A percentile compares a stretch with the other conserved stretches of the same genome.
phyloP scores from a whole-genome alignment of 2,329 filamentous ascomycete genomes.

The Alternaria solani region DNA sequence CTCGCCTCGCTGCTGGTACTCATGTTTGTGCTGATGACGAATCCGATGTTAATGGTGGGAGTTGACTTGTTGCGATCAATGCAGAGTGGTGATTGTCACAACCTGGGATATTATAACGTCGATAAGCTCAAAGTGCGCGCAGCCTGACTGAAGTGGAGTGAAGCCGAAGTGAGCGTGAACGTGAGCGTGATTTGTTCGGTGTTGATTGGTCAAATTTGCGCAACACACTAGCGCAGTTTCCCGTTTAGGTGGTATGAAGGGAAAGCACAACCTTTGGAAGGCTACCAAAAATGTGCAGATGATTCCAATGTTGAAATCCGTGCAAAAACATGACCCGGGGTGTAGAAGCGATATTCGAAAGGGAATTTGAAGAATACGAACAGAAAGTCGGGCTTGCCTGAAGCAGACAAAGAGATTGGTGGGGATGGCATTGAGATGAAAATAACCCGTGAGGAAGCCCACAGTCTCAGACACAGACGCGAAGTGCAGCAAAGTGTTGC shows the following conservation, averaged over 20 bases:
- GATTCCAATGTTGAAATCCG: background rate
- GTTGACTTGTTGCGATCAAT: background rate
- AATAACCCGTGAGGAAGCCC: background rate
- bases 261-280: background rate
- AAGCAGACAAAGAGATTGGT: background rate
- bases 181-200: constrained; percentile 1
- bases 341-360: background rate
- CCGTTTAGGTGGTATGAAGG: background rate
- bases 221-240: constrained; percentile 5
- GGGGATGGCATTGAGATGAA: background rate
- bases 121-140: background rate
- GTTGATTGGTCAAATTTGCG: constrained; percentile 4
- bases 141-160: background rate
- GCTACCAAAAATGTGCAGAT: background rate
- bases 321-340: background rate
- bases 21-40: constrained; percentile 1
- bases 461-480: background rate
- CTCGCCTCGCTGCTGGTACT: background rate
- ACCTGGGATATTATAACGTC: background rate
- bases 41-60: background rate
- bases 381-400: background rate
- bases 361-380: background rate
- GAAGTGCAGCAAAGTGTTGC: background rate
- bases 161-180: constrained; percentile 1
- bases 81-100: background rate